Conservation (phyloP, 306 rosid genomes). For the Cicer arietinum region DNA sequence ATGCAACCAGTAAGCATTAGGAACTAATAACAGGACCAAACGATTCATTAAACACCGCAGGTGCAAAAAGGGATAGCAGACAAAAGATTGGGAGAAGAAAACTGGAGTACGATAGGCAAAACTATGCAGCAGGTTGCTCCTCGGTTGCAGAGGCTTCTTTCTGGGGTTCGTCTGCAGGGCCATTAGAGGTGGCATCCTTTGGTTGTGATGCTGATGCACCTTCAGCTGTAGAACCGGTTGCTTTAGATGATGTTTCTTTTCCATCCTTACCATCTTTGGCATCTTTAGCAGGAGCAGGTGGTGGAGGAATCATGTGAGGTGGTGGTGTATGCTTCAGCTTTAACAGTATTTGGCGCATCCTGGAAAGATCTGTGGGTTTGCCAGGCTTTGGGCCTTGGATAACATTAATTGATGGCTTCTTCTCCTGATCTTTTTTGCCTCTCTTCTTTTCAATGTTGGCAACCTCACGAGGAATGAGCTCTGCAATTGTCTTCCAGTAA, state of each 20-base stretch:
- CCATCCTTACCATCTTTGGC: slow-evolving; percentile 71
- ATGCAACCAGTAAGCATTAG: slow-evolving; percentile 49
- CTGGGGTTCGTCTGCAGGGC: slow-evolving; percentile 56
- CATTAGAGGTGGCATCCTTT: slow-evolving; percentile 66
- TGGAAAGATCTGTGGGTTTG: slow-evolving; percentile 91
- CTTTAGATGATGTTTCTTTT: slow-evolving; percentile 67
- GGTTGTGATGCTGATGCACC: slow-evolving; percentile 55
- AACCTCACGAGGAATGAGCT: slow-evolving; percentile 93
- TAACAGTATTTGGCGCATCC: slow-evolving; percentile 88
- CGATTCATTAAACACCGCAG: slow-evolving; percentile 42
- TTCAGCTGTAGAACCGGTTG: slow-evolving; percentile 60
- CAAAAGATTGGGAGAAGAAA: slow-evolving; percentile 30
- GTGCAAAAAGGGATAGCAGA: slow-evolving; percentile 39
- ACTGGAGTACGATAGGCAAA: slow-evolving; percentile 31
- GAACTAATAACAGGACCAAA: slow-evolving; percentile 47
- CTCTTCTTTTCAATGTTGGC: slow-evolving; percentile 90
- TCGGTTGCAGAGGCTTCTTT: slow-evolving; percentile 60
- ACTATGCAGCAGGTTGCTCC: slow-evolving; percentile 58
- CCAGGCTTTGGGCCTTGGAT: slow-evolving; percentile 99
- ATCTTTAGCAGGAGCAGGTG: slow-evolving; percentile 76
- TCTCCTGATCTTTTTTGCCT: slow-evolving; percentile 96
- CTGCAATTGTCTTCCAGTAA: slow-evolving; percentile 95
- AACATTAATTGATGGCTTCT: slow-evolving; percentile 86
- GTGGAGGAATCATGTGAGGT: slow-evolving; percentile 97
- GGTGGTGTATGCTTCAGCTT: slow-evolving; percentile 98